Base-by-base conservation (phyloP, 2,329 filamentous ascomycete species). In the Penicillium thymicola region DNA sequence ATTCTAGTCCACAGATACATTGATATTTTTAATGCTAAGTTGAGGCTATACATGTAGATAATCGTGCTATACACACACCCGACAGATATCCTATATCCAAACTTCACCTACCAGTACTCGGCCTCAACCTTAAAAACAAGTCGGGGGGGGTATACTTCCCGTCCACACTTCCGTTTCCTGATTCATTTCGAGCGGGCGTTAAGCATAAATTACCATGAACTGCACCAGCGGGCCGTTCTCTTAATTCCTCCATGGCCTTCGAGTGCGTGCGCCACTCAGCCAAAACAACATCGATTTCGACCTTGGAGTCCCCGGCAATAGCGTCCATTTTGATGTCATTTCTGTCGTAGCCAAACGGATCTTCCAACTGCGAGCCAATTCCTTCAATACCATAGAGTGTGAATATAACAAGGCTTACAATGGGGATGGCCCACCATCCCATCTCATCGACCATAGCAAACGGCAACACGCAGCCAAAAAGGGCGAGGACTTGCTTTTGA, bases 261-360 rank as follows among this genome's bases (percentile, higher is more conserved):
- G 55, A 62, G 27, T 65, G 60, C 34, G 64, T 72, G 63, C 76
- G 78, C 85, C 85, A 87, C 67, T 85, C 84, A 14, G 79, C 77
- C 25, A 87, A 65, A 63, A 86, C 70, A 7, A 84, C 83, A 59
- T 79, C 78, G 18, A 84, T 78, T 70, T 87, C 85, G 38, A 76
- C 76, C 57, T 82, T 74, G 42, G 83, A 75, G 66, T 88, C 85
- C 61, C 85, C 83, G 3, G 84, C 81, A 48, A 87, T 82, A 4
- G 82, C 83, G 68, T 87, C 85, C 79, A 87, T 85, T 66, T 86
- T 86, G 71, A 88, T 87, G 66, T 87, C 85, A 55, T 86, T 86
- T 65, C 81, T 79, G 61, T 86, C 85, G 54, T 85, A 85, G 2
- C 85, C 85, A 67, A 88, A 87, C 1, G 85, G 85, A 66, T 88